Conservation (phyloP, 2,329 filamentous ascomycete species). For the Domatiomyces catenatus region DNA sequence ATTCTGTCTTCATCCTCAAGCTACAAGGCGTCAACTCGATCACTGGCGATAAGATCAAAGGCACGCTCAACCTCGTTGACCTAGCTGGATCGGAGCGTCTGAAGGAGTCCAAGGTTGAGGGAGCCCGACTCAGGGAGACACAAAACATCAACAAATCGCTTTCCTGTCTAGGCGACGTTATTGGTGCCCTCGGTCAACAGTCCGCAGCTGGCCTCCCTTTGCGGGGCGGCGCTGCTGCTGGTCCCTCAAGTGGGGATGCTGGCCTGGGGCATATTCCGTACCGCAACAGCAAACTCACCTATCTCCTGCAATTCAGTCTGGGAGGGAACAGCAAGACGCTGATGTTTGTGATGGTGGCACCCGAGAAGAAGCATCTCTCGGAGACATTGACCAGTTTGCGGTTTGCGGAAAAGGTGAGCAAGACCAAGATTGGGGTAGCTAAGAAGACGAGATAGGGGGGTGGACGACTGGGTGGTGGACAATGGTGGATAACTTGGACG, state of each 20-base stretch:
- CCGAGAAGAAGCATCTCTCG: constrained; percentile 73
- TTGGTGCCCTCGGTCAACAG: constrained; percentile 75
- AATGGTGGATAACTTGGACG: background rate
- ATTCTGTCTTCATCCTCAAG: constrained; percentile 86
- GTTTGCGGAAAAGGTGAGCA: constrained; percentile 73
- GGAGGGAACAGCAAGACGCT: constrained; percentile 94
- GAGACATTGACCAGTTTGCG: constrained; percentile 90
- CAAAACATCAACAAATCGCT: constrained; percentile 95
- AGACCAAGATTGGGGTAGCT: constrained; percentile 16
- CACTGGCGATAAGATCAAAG: constrained; percentile 73
- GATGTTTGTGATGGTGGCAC: constrained; percentile 98
- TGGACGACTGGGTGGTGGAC: background rate
- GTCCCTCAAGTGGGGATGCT: constrained; percentile 23
- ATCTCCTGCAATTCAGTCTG: constrained; percentile 83
- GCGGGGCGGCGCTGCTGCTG: constrained; percentile 6
- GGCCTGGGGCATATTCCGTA: constrained; percentile 70
- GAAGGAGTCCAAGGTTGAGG: constrained; percentile 72
- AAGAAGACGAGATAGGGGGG: constrained; percentile 6
- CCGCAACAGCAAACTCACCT: constrained; percentile 91
- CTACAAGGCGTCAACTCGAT: constrained; percentile 51
- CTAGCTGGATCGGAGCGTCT: constrained; percentile 83
- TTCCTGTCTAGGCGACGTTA: constrained; percentile 84
- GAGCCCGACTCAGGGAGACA: constrained; percentile 79
- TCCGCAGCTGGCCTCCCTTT: constrained; percentile 5
- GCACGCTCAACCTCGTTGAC: constrained; percentile 89